Conservation (phyloP, 345 rosid species). For the Orychophragmus violaceus region DNA sequence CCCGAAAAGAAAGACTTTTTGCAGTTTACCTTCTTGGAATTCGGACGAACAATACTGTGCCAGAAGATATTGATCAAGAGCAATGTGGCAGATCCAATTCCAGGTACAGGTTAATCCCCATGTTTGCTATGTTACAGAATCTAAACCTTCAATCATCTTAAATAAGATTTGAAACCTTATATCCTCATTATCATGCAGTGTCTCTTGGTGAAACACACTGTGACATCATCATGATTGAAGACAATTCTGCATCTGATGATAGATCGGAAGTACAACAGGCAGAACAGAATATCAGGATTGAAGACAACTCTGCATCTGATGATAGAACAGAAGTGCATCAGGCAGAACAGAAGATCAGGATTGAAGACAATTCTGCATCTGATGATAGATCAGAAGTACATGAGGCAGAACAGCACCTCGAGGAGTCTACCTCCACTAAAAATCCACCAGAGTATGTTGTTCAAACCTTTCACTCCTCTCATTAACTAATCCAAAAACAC, state of each 20-base stretch:
- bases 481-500: neutral
- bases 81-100: slow-evolving; percentile 20
- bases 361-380: slow-evolving; percentile 20
- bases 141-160: neutral
- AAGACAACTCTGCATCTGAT: neutral
- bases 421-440: slow-evolving; percentile 29
- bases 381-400: slow-evolving; percentile 38
- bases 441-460: slow-evolving; percentile 37
- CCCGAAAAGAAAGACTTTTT: slow-evolving; percentile 46
- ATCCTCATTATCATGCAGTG: slow-evolving; percentile 30
- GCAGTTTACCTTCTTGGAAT: slow-evolving; percentile 56
- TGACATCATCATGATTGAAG: slow-evolving; percentile 20
- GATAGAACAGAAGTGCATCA: slow-evolving; percentile 40
- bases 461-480: slow-evolving; percentile 23
- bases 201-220: slow-evolving; percentile 11
- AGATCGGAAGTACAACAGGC: slow-evolving; percentile 39
- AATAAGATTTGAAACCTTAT: neutral
- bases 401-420: slow-evolving; percentile 32
- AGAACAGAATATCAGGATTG: neutral
- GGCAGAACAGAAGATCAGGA: slow-evolving; percentile 22
- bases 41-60: slow-evolving; percentile 66
- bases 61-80: slow-evolving; percentile 41
- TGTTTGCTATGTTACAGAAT: neutral
- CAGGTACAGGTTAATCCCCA: slow-evolving; percentile 25
- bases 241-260: slow-evolving; percentile 31